Evolutionary conservation across 176 grass and related monocot genomes (phyloP).

Genomic region (bread wheat (Triticum aestivum)): DNA sequence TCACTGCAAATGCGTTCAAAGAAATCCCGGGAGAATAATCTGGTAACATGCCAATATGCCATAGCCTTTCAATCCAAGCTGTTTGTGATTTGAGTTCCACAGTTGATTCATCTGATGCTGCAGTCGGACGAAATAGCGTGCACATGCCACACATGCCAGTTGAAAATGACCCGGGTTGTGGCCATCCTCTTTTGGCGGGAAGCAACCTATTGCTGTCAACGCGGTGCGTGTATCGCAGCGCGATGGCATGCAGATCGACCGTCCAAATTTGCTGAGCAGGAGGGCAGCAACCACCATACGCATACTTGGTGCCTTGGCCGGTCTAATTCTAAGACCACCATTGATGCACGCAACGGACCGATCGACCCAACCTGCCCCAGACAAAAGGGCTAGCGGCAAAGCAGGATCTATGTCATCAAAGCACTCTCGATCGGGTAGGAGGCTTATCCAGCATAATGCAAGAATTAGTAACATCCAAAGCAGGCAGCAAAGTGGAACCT

Average conservation of each 20-base stretch:
- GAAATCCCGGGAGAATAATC: not conserved
- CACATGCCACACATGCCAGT: not conserved
- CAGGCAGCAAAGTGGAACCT: not conserved
- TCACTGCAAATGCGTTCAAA: not conserved
- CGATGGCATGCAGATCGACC: not conserved
- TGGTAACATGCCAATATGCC: not conserved
- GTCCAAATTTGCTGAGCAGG: not conserved
- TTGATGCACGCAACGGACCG: not conserved
- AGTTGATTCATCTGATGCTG: not conserved
- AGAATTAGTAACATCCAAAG: not conserved
- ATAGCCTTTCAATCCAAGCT: too few relatives aligned
- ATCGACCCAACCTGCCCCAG: not conserved
- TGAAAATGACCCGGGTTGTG: not conserved
- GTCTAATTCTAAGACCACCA: not conserved
- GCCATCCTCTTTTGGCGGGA: not conserved
- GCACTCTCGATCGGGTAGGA: not conserved
- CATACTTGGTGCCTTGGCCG: not conserved
- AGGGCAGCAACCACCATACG: not conserved
- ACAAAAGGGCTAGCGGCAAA: not conserved
- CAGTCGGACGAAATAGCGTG: not conserved
- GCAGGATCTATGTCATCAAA: conserved; percentile 3
- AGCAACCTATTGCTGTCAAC: not conserved
- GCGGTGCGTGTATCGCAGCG: not conserved
- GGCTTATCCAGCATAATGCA: not conserved
- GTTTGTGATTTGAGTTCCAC: not conserved